Conservation (phyloP, 2,329 filamentous ascomycete genomes). For the Trichoderma oligosporum region DNA sequence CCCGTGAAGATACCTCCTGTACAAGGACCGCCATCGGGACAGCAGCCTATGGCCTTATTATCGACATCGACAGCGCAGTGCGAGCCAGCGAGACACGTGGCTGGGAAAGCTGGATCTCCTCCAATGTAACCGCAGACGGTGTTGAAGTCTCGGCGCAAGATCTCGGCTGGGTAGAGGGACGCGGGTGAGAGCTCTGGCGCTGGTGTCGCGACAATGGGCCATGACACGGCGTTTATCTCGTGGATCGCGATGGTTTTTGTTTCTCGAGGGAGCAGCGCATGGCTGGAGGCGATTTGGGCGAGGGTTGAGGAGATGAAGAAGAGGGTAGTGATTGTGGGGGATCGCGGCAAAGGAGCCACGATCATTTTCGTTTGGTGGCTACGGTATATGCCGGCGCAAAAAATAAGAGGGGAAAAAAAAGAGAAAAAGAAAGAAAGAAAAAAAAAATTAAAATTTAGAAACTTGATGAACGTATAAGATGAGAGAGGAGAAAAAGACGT, state of each 20-base stretch:
- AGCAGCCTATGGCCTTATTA: conserved; percentile 52
- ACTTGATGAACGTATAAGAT: not conserved
- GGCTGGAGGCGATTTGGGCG: conserved; percentile 32
- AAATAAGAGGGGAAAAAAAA: not conserved
- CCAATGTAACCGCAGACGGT: conserved; percentile 58
- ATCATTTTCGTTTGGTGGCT: conserved; percentile 13
- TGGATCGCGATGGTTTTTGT: conserved; percentile 37
- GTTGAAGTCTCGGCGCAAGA: conserved; percentile 43
- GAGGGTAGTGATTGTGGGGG: conserved; percentile 10
- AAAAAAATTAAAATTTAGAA: not conserved
- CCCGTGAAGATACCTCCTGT: conserved; percentile 54
- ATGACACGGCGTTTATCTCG: conserved; percentile 40
- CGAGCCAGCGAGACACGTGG: conserved; percentile 55
- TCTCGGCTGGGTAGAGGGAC: conserved; percentile 23
- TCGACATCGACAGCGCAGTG: conserved; percentile 54
- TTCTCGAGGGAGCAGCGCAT: conserved; percentile 41
- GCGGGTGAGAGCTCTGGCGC: conserved; percentile 35
- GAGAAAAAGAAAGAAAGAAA: not conserved
- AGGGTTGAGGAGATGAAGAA: conserved; percentile 22
- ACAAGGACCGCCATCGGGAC: conserved; percentile 49
- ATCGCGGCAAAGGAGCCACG: conserved; percentile 9
- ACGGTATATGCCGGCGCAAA: not conserved
- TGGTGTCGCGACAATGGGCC: conserved; percentile 39
- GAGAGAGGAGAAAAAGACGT: not conserved
- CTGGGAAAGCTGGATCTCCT: conserved; percentile 49